Evolutionary conservation across 306 rosid genomes (phyloP).

Genomic region (Sphenostylis stenocarpa): DNA sequence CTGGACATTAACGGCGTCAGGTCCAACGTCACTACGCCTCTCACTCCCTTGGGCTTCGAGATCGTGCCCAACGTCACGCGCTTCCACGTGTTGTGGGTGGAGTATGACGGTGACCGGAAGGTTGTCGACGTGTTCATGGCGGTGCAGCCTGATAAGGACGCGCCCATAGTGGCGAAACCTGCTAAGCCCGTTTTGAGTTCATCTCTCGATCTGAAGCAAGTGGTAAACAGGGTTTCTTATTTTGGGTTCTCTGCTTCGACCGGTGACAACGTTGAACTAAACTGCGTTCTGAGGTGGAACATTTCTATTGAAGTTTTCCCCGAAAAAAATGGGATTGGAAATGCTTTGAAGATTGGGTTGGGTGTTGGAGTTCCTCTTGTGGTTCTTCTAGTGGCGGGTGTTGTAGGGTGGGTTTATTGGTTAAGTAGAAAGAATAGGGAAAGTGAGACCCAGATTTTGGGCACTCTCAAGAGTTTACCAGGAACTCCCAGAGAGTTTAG

Average conservation of each 20-base stretch:
- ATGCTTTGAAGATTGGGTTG: constrained; percentile 40
- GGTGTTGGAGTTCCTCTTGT: constrained; percentile 47
- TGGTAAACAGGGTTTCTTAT: constrained; percentile 43
- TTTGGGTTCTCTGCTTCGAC: constrained; percentile 81
- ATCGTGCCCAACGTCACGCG: constrained; percentile 41
- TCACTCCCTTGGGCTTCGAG: constrained; percentile 38
- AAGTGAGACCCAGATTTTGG: constrained; percentile 46
- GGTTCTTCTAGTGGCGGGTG: constrained; percentile 11
- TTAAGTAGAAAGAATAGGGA: constrained; percentile 27
- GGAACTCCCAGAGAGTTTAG: constrained; percentile 71
- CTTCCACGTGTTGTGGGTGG: constrained; percentile 53
- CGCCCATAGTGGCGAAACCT: constrained; percentile 44
- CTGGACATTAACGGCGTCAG: constrained; percentile 56
- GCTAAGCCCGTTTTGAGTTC: constrained; percentile 38
- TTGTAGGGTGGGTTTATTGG: constrained; percentile 28
- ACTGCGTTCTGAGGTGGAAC: constrained; percentile 72
- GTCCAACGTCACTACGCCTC: constrained; percentile 39
- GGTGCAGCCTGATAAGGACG: neutral
- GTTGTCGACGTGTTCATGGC: constrained; percentile 45
- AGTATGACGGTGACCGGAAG: constrained; percentile 50
- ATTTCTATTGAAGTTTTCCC: constrained; percentile 51
- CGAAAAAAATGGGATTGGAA: neutral
- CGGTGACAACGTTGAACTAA: constrained; percentile 45
- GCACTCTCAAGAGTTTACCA: constrained; percentile 64
- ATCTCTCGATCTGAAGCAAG: constrained; percentile 31